Evolutionary conservation across 129 eudicot species (phyloP).

Genomic region (Chrysanthemum makinoi): DNA sequence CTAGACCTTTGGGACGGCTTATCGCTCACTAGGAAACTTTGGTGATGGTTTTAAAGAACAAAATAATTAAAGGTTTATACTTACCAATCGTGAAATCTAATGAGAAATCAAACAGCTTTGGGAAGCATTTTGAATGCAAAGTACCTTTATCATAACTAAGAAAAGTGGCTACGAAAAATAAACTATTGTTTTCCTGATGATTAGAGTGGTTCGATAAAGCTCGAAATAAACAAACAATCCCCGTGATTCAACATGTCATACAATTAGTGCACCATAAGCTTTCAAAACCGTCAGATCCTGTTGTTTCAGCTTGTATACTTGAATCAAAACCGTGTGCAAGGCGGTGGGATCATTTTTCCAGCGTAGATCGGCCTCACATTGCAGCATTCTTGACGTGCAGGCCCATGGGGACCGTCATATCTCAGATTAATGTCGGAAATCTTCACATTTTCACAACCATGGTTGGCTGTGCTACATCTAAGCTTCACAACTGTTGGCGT

Average conservation of each 20-base stretch:
- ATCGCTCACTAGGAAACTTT: no score
- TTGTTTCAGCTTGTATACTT: no score
- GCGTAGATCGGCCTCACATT: conserved; percentile 42
- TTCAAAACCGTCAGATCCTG: no score
- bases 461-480: conserved; percentile 44
- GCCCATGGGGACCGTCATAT: conserved; percentile 41
- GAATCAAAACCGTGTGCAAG: conserved; percentile 11
- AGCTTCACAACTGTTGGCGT: conserved; percentile 40
- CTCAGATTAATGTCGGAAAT: conserved; percentile 46
- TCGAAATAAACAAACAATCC: conserved; percentile 2
- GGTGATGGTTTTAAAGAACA: no score
- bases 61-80: no score
- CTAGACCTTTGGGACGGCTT: no score
- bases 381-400: conserved; percentile 38
- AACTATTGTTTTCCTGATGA: conserved; percentile 3
- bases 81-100: no score
- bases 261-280: background rate
- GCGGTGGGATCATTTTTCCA: conserved; percentile 43
- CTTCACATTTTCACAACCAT: conserved; percentile 51
- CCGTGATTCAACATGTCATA: conserved; percentile 7
- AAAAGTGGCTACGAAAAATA: no score
- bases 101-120: no score
- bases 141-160: no score
- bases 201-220: background rate
- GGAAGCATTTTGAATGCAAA: background rate